Percentiles rank a stretch among this genome's conserved stretches.
phyloP scores from a whole-genome alignment of 2,329 filamentous ascomycete species.

The Cryphonectria japonica region DNA sequence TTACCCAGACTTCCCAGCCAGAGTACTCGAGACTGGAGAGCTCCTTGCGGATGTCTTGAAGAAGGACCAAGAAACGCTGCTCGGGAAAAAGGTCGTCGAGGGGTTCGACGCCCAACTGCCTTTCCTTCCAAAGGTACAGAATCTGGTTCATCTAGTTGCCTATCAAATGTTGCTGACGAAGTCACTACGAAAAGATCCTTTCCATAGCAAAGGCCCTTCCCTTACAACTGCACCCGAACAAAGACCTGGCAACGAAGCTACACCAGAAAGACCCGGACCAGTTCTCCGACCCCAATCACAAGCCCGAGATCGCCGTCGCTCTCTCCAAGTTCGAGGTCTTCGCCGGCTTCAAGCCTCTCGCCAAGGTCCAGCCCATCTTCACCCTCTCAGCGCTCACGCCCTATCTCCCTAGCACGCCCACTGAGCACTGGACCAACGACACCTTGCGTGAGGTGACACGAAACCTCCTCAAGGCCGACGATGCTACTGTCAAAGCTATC shows the following conservation, averaged over 20 bases:
- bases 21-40: constrained; percentile 64
- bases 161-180: not conserved
- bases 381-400: constrained; percentile 56
- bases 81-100: constrained; percentile 64
- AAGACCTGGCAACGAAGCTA: constrained; percentile 64
- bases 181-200: constrained; percentile 53
- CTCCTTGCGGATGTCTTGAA: constrained; percentile 67
- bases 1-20: constrained; percentile 71
- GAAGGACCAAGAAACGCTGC: constrained; percentile 61
- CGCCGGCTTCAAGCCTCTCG: constrained; percentile 71
- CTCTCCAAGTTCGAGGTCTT: constrained; percentile 75
- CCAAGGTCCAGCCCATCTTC: constrained; percentile 62
- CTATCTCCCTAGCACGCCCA: constrained; percentile 53
- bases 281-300: constrained; percentile 76
- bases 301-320: constrained; percentile 78
- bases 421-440: constrained; percentile 56
- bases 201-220: constrained; percentile 77
- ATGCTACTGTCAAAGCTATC: constrained; percentile 55
- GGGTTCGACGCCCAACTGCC: constrained; percentile 69
- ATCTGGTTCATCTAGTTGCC: too few relatives aligned
- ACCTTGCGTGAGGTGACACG: constrained; percentile 60
- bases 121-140: constrained; percentile 68
- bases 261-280: constrained; percentile 66
- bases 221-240: constrained; percentile 76
- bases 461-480: constrained; percentile 57